phyloP scores from a whole-genome alignment of 2,329 filamentous ascomycete genomes.

The Paecilomyces formosus region DNA sequence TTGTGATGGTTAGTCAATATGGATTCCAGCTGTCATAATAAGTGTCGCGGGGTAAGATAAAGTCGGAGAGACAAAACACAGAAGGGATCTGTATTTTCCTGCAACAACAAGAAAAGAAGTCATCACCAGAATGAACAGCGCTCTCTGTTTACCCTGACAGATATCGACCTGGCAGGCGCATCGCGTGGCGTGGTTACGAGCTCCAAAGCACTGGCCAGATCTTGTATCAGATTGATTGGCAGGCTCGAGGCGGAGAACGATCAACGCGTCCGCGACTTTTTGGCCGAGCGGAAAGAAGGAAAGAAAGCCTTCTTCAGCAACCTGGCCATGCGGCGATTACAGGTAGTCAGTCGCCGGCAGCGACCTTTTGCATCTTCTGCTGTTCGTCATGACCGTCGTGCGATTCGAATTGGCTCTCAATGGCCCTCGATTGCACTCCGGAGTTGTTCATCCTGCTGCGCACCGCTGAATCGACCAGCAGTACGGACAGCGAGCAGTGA shows the following conservation, averaged over 20 bases:
- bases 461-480: constrained; percentile 8
- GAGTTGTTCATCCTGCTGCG: constrained; percentile 22
- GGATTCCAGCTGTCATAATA: neutral
- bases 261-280: neutral
- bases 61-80: neutral
- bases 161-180: neutral
- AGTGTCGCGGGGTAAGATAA: neutral
- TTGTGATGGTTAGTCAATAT: neutral
- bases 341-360: constrained; percentile 7
- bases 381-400: neutral
- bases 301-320: neutral
- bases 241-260: neutral
- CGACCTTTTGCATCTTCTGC: constrained; percentile 3
- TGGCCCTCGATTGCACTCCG: constrained; percentile 14
- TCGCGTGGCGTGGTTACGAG: neutral
- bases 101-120: neutral
- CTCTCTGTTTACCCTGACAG: neutral
- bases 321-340: constrained; percentile 7
- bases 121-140: neutral
- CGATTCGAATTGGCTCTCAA: constrained; percentile 6
- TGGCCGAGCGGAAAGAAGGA: neutral
- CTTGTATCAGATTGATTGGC: neutral
- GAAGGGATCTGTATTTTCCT: neutral
- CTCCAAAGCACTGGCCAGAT: neutral
- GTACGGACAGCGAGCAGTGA: constrained; percentile 1